Conservation (phyloP, 1,284 basidiomycete genomes). For the Rhodotorula sp. region DNA sequence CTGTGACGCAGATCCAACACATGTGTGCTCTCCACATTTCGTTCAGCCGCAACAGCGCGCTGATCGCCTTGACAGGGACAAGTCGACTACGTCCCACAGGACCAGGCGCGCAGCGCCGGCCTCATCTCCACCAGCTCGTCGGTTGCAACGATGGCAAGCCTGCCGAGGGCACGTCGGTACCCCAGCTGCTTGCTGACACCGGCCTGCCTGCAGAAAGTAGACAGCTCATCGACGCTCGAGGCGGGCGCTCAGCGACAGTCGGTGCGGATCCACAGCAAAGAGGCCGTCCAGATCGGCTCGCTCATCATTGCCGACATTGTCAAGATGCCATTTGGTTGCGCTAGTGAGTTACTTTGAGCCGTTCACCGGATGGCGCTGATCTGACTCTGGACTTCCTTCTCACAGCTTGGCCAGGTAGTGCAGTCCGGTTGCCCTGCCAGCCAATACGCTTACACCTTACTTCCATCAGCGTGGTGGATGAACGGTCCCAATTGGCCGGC, state of each 20-base stretch:
- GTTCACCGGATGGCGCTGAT: accelerated
- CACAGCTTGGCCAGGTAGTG: conserved; percentile 8
- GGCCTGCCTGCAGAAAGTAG: conserved; percentile 9
- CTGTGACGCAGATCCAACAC: conserved; percentile 7
- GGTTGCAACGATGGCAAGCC: conserved; percentile 14
- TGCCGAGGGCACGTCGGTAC: too few species aligned
- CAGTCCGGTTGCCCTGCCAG: neutral
- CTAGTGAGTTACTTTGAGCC: neutral
- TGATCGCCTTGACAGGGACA: neutral
- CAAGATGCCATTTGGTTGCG: conserved; percentile 20
- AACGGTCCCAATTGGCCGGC: conserved; percentile 20
- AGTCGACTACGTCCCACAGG: conserved; percentile 13
- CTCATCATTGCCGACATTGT: conserved; percentile 20
- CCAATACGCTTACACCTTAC: neutral
- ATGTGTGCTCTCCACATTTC: neutral
- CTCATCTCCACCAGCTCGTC: conserved; percentile 17
- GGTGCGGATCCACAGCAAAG: conserved; percentile 15
- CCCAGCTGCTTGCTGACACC: neutral
- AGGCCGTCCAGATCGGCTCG: conserved; percentile 11
- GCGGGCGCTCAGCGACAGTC: conserved; percentile 17
- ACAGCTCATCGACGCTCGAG: conserved; percentile 23
- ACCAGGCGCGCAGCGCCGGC: conserved; percentile 12
- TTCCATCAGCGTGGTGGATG: conserved; percentile 6
- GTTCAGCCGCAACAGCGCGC: neutral
- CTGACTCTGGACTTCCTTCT: neutral